Conservation (phyloP, 768 basidiomycete species). For the Lentinula edodes region DNA sequence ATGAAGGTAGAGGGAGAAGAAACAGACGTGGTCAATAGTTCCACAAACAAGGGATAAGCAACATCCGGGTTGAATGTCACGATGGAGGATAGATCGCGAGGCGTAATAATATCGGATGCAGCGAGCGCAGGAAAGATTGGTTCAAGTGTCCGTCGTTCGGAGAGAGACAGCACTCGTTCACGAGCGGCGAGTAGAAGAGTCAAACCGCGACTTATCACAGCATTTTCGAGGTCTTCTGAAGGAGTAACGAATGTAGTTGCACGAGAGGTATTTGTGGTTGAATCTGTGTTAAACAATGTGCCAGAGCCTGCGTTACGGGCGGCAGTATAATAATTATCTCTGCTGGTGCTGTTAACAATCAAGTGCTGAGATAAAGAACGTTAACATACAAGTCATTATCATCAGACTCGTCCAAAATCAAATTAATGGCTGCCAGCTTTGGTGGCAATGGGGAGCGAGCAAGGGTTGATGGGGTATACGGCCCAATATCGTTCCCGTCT, state of each 20-base stretch:
- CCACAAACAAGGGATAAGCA: slow-evolving; percentile 61
- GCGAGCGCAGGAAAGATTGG: slow-evolving; percentile 45
- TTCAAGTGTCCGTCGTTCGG: slow-evolving; percentile 65
- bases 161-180: slow-evolving; percentile 65
- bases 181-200: slow-evolving; percentile 64
- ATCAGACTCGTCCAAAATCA: slow-evolving; percentile 57
- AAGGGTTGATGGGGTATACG: slow-evolving; percentile 71
- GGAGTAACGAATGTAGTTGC: slow-evolving; percentile 15
- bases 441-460: slow-evolving; percentile 72
- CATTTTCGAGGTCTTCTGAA: slow-evolving; percentile 54
- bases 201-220: slow-evolving; percentile 57
- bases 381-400: slow-evolving; percentile 43
- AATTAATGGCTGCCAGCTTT: slow-evolving; percentile 67
- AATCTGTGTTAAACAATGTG: background rate
- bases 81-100: slow-evolving; percentile 61
- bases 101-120: slow-evolving; percentile 50
- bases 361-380: background rate
- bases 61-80: slow-evolving; percentile 64
- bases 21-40: slow-evolving; percentile 41
- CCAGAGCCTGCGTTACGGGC: slow-evolving; percentile 9
- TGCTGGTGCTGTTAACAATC: background rate
- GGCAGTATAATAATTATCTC: background rate
- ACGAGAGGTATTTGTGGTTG: slow-evolving; percentile 4
- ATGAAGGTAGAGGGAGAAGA: slow-evolving; percentile 46
- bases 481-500: slow-evolving; percentile 79